Evolutionary conservation across 129 eudicot genomes (phyloP).

Genomic region (Helichrysum umbraculigerum): DNA sequence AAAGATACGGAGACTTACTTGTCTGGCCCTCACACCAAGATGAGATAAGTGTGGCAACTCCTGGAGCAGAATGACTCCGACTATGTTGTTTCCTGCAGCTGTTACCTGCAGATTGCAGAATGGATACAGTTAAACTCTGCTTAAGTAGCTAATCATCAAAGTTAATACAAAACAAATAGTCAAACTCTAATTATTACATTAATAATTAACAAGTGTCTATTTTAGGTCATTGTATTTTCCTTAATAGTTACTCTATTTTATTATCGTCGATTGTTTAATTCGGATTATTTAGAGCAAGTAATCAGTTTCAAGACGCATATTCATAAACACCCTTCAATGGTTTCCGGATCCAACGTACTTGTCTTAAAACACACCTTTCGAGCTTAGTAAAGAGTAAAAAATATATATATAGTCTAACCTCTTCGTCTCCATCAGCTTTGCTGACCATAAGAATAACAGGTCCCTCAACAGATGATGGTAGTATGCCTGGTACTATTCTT

Average conservation of each 20-base stretch:
- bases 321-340: background rate
- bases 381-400: background rate
- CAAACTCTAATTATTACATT: no score
- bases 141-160: no score
- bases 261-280: background rate
- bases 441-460: constrained; percentile 88
- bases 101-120: constrained; percentile 61
- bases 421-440: constrained; percentile 97
- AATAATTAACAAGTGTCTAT: no score
- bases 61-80: constrained; percentile 87
- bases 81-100: constrained; percentile 87
- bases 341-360: background rate
- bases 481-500: constrained; percentile 70
- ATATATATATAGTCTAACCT: constrained; percentile 42
- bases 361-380: background rate
- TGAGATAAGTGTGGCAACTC: constrained; percentile 98
- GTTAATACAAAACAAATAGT: no score
- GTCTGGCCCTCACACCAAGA: constrained; percentile 98
- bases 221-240: no score
- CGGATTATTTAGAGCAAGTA: background rate
- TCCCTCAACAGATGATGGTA: constrained; percentile 64
- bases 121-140: background rate
- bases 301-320: background rate
- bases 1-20: constrained; percentile 46
- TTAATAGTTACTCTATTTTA: background rate